Evolutionary conservation across 2,329 filamentous ascomycete genomes (phyloP).

Genomic region (Ascochyta lentis): DNA sequence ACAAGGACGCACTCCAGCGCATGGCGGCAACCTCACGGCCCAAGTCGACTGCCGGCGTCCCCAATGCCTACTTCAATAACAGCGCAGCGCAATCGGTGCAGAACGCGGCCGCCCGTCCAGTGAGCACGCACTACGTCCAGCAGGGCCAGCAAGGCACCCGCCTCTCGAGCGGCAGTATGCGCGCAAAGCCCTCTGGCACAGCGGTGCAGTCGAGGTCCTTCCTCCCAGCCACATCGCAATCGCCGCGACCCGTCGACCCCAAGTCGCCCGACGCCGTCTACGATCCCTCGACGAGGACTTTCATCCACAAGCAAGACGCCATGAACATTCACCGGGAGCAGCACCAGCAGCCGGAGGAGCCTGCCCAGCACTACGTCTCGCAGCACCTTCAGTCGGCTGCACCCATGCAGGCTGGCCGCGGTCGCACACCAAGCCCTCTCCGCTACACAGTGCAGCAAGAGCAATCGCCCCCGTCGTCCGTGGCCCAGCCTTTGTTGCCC

Average conservation of each 20-base stretch:
- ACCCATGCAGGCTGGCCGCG: conserved; percentile 14
- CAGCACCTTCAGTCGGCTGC: conserved; percentile 27
- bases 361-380: conserved; percentile 26
- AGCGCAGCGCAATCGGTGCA: conserved; percentile 42
- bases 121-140: conserved; percentile 50
- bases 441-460: conserved; percentile 22
- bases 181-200: conserved; percentile 57
- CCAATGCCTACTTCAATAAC: conserved; percentile 27
- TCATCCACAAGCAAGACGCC: conserved; percentile 47
- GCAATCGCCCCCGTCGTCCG: conserved; percentile 16
- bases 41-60: conserved; percentile 33
- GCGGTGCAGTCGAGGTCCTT: conserved; percentile 46
- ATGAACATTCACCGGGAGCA: conserved; percentile 43
- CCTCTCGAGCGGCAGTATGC: conserved; percentile 60
- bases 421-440: conserved; percentile 28
- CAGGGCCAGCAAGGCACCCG: conserved; percentile 49
- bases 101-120: conserved; percentile 47
- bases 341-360: conserved; percentile 35
- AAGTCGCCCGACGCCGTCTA: conserved; percentile 48
- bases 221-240: conserved; percentile 19
- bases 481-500: conserved; percentile 17
- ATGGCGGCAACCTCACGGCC: conserved; percentile 37
- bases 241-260: conserved; percentile 40
- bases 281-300: conserved; percentile 46
- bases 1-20: conserved; percentile 39